Base-by-base conservation (phyloP, 257 asterid species). In the Prunella vulgaris region DNA sequence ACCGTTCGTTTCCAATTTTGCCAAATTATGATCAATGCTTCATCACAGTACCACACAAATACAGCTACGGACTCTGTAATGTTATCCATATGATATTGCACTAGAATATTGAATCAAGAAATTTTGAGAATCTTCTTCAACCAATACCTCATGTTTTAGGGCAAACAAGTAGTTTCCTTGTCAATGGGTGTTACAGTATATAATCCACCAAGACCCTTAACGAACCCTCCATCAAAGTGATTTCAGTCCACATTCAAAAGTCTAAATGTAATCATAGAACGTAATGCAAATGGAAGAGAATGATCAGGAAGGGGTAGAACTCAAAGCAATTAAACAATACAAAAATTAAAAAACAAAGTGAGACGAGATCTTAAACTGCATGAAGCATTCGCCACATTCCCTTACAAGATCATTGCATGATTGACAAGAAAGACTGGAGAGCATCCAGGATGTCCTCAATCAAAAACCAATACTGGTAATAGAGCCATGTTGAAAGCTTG, bases 201-300 rank as follows among this genome's bases (percentile, higher is more conserved):
- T 58, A 49, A 44, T n/a, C 13, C 35, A 56, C 10, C 56, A 62
- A 1, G 37, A 27, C 10, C 46, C 67, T 44, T 52, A 27, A 57
- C 22, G 27, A 73, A 20, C 53, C 42, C 35, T 10, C 52, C 54
- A 33, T 49, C 8, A 38, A 7, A 38, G 10, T 54, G 21, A 42
- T 57, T 56, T 42, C 30, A 53, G 9, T 60, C 63, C 74, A 52
- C 32, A 25, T 54, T 68, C 60, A 52, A 37, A 75, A 27, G 53
- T 54, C 61, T 40, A 1, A 25, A 27, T 17, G 42, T 2, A 62
- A 52, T 4, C 35, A 24, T 60, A 10, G 42, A 54, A 48, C 73
- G 32, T 42, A 33, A 57, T 24, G 25, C 32, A 37, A 60, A 7
- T 27, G 40, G 37, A 68, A 52, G 20, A 51, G 32, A 1, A 51